These are phyloP conservation scores for Penicillium fimorum DNA, from an alignment of 495 filamentous ascomycete species.

Conservation along the genomic window DNA sequence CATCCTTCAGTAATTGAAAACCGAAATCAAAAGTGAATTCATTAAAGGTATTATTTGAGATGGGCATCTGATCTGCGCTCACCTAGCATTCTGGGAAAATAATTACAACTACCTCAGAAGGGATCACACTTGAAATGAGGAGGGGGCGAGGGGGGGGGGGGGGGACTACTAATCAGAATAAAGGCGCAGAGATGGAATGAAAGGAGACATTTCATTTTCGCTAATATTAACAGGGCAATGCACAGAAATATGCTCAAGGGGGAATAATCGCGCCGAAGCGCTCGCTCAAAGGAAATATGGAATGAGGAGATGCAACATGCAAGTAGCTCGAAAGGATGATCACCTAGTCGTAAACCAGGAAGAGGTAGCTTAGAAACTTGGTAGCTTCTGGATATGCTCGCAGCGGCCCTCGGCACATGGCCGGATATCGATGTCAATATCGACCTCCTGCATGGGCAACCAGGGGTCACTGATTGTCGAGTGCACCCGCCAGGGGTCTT, in stretches of 20 bases:
- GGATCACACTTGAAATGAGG: background rate
- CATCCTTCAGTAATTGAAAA: background rate
- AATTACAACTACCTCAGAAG: background rate
- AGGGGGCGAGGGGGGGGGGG: too few relatives aligned
- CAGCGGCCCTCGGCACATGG: conserved; percentile 28
- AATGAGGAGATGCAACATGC: conserved; percentile 1
- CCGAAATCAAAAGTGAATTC: background rate
- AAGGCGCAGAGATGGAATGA: background rate
- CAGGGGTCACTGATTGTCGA: conserved; percentile 23
- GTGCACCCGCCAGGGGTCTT: conserved; percentile 20
- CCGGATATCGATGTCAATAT: conserved; percentile 28
- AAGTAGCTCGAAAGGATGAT: background rate
- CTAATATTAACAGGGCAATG: background rate
- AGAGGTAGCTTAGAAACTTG: background rate
- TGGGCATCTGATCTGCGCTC: background rate
- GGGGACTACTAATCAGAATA: background rate
- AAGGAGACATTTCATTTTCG: background rate
- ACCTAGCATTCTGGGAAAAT: background rate
- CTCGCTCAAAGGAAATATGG: background rate
- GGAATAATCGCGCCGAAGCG: background rate
- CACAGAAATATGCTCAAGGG: background rate
- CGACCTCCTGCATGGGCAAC: conserved; percentile 30
- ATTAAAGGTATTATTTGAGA: background rate
- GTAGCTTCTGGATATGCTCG: conserved; percentile 8
- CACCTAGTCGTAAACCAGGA: background rate